These are phyloP conservation scores for Bassia scoparia DNA, from an alignment of 148 eudicot genomes.

Conservation along the genomic window DNA sequence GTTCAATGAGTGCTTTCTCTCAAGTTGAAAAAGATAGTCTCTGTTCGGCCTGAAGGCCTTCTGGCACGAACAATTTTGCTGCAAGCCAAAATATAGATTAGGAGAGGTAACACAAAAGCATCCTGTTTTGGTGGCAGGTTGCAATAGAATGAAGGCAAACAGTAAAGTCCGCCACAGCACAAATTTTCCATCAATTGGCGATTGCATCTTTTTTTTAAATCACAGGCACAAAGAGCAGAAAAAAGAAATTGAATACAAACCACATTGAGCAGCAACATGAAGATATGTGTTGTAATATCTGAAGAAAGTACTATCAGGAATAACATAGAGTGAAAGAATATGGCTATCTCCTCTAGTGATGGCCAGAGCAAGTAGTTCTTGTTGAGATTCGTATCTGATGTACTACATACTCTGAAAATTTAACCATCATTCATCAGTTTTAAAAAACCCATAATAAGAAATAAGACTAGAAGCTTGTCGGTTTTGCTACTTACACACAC, in stretches of 20 bases:
- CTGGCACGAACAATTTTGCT: constrained; percentile 75
- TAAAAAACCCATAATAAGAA: not conserved
- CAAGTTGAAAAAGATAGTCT: constrained; percentile 91
- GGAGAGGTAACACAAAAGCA: not conserved
- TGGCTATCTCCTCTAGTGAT: constrained; percentile 68
- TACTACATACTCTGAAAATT: constrained; percentile 64
- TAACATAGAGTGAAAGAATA: constrained; percentile 23
- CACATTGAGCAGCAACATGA: too few relatives aligned
- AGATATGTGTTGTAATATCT: not conserved
- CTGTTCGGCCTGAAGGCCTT: constrained; percentile 96
- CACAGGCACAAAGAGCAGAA: too few relatives aligned
- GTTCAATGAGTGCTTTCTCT: constrained; percentile 67
- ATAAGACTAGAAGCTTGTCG: not conserved
- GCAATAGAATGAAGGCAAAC: not conserved
- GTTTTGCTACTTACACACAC: constrained; percentile 66
- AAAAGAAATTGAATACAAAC: too few relatives aligned
- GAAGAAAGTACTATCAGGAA: not conserved
- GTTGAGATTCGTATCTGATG: constrained; percentile 65
- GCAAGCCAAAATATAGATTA: constrained; percentile 22
- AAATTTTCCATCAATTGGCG: not conserved
- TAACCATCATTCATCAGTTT: not conserved
- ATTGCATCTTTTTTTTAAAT: not conserved
- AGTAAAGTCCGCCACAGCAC: not conserved
- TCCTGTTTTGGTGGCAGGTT: not conserved
- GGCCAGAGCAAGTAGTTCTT: constrained; percentile 89